phyloP scores from a whole-genome alignment of 352 stramenopile genomes.

The Phytophthora agathidicida region DNA sequence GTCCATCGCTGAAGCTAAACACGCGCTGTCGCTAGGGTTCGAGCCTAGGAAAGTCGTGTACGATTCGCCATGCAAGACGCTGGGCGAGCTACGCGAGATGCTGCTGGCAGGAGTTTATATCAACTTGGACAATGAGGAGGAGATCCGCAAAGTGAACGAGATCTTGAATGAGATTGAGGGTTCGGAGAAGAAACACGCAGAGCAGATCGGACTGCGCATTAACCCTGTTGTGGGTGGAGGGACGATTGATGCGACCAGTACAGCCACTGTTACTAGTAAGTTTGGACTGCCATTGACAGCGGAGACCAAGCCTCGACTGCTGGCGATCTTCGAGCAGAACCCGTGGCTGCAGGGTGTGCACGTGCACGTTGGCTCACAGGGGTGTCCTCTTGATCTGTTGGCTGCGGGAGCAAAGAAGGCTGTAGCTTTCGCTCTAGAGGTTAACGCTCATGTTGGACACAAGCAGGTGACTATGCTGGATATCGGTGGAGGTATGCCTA shows the following conservation, averaged over 20 bases:
- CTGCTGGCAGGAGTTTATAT: constrained; percentile 85
- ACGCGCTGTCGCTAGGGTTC: constrained; percentile 79
- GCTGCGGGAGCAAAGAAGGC: constrained; percentile 76
- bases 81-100: constrained; percentile 79
- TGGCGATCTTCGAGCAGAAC: constrained; percentile 69
- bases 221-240: constrained; percentile 92
- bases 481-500: constrained; percentile 92
- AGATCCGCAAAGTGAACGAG: constrained; percentile 80
- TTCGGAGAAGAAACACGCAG: constrained; percentile 33
- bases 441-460: constrained; percentile 65
- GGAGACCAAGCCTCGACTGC: constrained; percentile 53
- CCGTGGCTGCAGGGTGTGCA: constrained; percentile 90
- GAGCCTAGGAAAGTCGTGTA: constrained; percentile 84
- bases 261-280: constrained; percentile 90
- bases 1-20: constrained; percentile 82
- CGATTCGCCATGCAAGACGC: constrained; percentile 93
- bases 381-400: constrained; percentile 86
- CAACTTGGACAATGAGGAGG: constrained; percentile 93
- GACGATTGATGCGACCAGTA: constrained; percentile 86
- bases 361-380: constrained; percentile 90
- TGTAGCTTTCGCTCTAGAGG: constrained; percentile 75
- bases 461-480: constrained; percentile 84
- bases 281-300: constrained; percentile 86
- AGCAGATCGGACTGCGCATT: constrained; percentile 89
- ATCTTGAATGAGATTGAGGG: constrained; percentile 56